phyloP scores from a whole-genome alignment of 352 stramenopile species.

The Globisporangium mamillatum region DNA sequence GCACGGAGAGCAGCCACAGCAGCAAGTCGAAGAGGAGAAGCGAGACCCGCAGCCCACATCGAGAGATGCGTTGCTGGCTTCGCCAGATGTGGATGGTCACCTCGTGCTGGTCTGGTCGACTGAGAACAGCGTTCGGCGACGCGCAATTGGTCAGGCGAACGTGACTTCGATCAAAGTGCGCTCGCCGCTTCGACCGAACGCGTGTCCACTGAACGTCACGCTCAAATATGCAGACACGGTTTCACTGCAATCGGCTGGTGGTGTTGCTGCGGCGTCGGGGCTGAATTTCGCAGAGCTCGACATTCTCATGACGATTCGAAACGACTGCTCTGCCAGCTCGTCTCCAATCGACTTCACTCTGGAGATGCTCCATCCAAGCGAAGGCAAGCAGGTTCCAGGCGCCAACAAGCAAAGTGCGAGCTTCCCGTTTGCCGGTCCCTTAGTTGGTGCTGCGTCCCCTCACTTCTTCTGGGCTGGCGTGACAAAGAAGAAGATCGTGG shows the following conservation, averaged over 20 bases:
- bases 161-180: constrained; percentile 61
- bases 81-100: constrained; percentile 55
- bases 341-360: constrained; percentile 70
- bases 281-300: constrained; percentile 58
- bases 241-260: background rate
- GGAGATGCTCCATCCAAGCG: constrained; percentile 73
- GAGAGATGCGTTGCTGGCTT: constrained; percentile 47
- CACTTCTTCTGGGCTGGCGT: constrained; percentile 81
- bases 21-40: constrained; percentile 11
- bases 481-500: constrained; percentile 63
- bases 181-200: constrained; percentile 35
- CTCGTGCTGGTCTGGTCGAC: constrained; percentile 71
- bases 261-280: constrained; percentile 2
- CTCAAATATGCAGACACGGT: constrained; percentile 21
- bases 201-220: constrained; percentile 70
- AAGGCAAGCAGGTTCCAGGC: constrained; percentile 39
- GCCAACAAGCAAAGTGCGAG: background rate
- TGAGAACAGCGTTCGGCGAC: constrained; percentile 20
- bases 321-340: constrained; percentile 49
- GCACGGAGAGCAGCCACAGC: background rate
- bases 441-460: constrained; percentile 31
- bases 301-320: constrained; percentile 75
- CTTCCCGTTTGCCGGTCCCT: constrained; percentile 6
- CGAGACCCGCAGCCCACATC: constrained; percentile 54
- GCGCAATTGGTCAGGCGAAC: constrained; percentile 59